Evolutionary conservation across 2,329 filamentous ascomycete species (phyloP), one percentile per base, ranked within the genome.

Genomic region (Pseudonectria buxi): DNA sequence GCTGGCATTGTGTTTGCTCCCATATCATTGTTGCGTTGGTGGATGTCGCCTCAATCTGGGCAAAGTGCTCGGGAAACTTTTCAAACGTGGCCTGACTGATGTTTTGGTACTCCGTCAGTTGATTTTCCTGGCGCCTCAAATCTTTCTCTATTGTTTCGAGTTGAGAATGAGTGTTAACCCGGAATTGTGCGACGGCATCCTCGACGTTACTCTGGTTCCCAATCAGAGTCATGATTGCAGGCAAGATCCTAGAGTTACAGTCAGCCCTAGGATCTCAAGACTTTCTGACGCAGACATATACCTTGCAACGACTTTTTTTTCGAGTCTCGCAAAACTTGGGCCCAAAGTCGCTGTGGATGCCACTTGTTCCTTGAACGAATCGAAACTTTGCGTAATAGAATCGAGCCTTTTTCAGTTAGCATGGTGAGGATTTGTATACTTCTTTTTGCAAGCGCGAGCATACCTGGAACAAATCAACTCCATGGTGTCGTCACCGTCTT

Each of bases 221-320:
- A 7, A 43, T 24, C 4, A 43, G 24, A 7, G 37, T 41, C 5
- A 41, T 38, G 14, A 52, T 34, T 15, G 38, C 41, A 4, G 45
- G 40, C 10, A 42, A 25, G 26, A 53, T 26, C 6, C 50, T 50
- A 12, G 14, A 12, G 27, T 13, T 5, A 24, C 9, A 16, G 22
- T 31, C 24, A 40, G 30, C 27, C 27, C 16, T 2, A 10, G 4
- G n/a, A 4, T 25, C 10, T 4, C 11, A 7, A 16, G 27, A 4
- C 7, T 5, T 12, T n/a, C 6, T 25, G 12, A 16, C 10, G 14
- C 24, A 5, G 9, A 9, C n/a, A 22, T 32, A 14, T 44, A 53
- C 50, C 32, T 38, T 16, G 37, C 35, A 30, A 51, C 7, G 7
- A 53, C 44, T 7, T 36, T 47, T 3, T 30, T n/a, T 26, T 47